Evolutionary conservation across 768 basidiomycete genomes (phyloP), one percentile per base, ranked within the genome.

Genomic region (Neoboletus brunneissimus): DNA sequence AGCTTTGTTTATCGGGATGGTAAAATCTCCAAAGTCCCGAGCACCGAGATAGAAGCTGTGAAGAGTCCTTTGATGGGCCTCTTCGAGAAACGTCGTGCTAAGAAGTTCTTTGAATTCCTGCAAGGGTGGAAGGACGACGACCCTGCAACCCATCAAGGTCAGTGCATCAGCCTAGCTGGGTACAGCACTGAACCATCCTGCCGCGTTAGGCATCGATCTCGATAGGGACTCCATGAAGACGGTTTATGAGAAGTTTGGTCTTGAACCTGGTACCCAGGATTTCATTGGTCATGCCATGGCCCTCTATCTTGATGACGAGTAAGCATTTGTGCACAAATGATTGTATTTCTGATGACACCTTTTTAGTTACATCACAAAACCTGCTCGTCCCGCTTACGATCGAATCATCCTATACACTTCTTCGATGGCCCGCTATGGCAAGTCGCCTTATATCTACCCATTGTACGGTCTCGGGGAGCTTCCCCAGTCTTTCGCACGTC

Each of bases 211-310:
- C 35, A 72, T 98, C 66, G 74, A 98, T 69, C 83, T 98, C 47
- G 94, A 98, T 72, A 89, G 72, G 71, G 87, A 94, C 66, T 88
- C 83, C 63, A 99, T 99, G 97, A 90, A 87, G 73, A 80, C 84
- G 23, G 90, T 99, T 8, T 99, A 98, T 72, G 88, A 91, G 77
- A 96, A 97, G 71, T 99, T 98, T 67, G 95, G 96, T 22, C 79
- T 99, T 42, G 97, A 98, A 74, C 81, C 92, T 57, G 97, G 96
- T 38, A 98, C 97, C 46, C 95, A 98, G 73, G 97, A 99, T 75
- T 99, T 99, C 74, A 88, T 99, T 70, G 97, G 97, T 29, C 97
- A 99, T 68, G 94, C 97, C 53, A 98, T 99, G 97, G 97, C 96
- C 3, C 84, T 99, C 46, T 94, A 98, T 77, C 81, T 98, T 38